These are phyloP conservation scores for Arxiozyma slooffiae DNA, from an alignment of 1,139 yeast species.

Conservation along the genomic window DNA sequence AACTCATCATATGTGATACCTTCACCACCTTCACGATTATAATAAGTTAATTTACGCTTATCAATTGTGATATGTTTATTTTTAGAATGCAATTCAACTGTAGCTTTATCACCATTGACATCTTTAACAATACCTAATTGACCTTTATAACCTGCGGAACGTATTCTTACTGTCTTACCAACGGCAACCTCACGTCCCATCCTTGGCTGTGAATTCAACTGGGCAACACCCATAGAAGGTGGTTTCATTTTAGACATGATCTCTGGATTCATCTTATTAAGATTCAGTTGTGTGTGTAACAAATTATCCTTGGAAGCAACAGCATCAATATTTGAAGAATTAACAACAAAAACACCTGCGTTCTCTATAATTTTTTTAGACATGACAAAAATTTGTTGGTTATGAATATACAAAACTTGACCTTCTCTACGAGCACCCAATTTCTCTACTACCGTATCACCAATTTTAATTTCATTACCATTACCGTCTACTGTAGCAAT, in stretches of 20 bases:
- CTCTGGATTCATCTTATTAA: constrained; percentile 80
- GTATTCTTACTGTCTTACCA: constrained; percentile 76
- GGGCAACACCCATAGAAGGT: constrained; percentile 41
- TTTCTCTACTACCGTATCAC: constrained; percentile 82
- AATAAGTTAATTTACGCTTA: constrained; percentile 65
- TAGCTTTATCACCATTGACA: constrained; percentile 81
- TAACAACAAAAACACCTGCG: constrained; percentile 82
- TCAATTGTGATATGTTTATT: constrained; percentile 79
- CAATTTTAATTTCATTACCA: constrained; percentile 77
- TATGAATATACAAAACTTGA: constrained; percentile 73
- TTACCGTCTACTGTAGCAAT: constrained; percentile 79
- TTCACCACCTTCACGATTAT: constrained; percentile 49
- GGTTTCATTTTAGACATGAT: constrained; percentile 38
- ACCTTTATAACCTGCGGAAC: constrained; percentile 87
- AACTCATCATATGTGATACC: constrained; percentile 75
- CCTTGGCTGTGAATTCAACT: constrained; percentile 19
- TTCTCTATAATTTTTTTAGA: constrained; percentile 74
- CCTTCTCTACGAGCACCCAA: constrained; percentile 82
- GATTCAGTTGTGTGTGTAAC: constrained; percentile 36
- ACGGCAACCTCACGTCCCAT: constrained; percentile 75
- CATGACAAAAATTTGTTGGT: constrained; percentile 67
- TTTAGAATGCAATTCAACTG: constrained; percentile 89
- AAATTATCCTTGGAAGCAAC: constrained; percentile 61
- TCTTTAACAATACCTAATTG: constrained; percentile 89
- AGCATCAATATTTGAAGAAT: constrained; percentile 67